Base-by-base conservation (phyloP, 2,329 filamentous ascomycete species). In the Cladosporium sp. region DNA sequence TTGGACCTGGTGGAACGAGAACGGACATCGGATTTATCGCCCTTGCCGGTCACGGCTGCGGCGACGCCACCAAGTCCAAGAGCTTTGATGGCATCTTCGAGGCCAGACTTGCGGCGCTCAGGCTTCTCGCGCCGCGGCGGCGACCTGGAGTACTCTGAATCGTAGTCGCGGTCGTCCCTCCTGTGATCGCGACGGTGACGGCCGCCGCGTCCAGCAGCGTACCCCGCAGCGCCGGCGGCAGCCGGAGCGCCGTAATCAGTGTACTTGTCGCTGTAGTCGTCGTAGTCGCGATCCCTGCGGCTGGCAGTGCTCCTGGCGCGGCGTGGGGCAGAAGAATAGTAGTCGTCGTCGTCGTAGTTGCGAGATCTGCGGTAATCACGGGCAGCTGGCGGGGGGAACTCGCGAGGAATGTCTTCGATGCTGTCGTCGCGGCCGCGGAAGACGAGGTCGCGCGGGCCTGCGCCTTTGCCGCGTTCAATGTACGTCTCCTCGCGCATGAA, bases 381-480 rank as follows among this genome's bases (percentile, higher is more conserved):
- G 37, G 43, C 53, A 64, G 62, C 83, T 5, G 84, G 85, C 6
- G 89, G 88, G 27, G 88, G 88, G 62, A 95, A 95, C 60, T 95
- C 88, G 58, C 89, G 84, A 57, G 83, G 82, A 54, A 95, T 83
- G 70, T 95, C 88, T 71, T 96, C 91, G 64, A 95, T 84, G 68
- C 85, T 90, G 62, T 89, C 85, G 65, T 91, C 85, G 57, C 86
- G 84, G 43, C 73, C 69, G 52, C 75, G 74, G 63, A 73, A 76
- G 63, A 75, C 74, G 47, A 78, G 70, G 56, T 77, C 75, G 48
- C 72, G 70, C 29, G 70, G 69, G 34, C 68, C 65, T 12, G 68
- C 64, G 54, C 65, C 68, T 48, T 70, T 72, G 55, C 70, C 70
- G 47, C 70, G 69, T 61, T 72, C 73, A 56, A 77, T 72, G 66